Conservation (phyloP, 345 rosid genomes). For the Eucalyptus urophylla region DNA sequence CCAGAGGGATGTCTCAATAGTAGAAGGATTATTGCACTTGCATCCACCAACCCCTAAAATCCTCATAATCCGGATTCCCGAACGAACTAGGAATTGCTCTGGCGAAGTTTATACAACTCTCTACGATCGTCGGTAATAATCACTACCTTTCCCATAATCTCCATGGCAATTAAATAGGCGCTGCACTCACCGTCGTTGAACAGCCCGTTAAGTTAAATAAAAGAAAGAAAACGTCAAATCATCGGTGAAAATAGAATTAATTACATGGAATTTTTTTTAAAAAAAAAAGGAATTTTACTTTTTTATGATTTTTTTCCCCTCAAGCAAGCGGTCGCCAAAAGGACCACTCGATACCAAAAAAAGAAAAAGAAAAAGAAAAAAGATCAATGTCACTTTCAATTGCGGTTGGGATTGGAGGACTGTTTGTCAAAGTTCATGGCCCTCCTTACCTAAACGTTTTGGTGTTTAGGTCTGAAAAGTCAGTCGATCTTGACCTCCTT, state of each 20-base stretch:
- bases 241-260: not conserved
- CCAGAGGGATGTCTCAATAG: not conserved
- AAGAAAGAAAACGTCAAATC: not conserved
- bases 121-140: not conserved
- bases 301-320: not conserved
- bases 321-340: not conserved
- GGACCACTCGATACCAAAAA: not conserved
- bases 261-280: too few relatives aligned
- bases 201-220: not conserved
- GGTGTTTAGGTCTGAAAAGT: not conserved
- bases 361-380: rapidly evolving
- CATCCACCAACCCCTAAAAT: not conserved
- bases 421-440: not conserved
- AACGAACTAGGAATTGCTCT: not conserved
- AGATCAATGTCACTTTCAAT: not conserved
- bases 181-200: not conserved
- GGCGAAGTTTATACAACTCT: not conserved
- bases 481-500: not conserved
- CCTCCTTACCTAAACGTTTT: not conserved
- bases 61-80: not conserved
- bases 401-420: not conserved
- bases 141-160: not conserved
- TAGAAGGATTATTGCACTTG: not conserved
- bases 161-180: not conserved
- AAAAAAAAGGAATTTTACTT: not conserved